Percentiles rank a stretch among this genome's conserved stretches.
phyloP scores from a whole-genome alignment of 805 yeast species.

The Saccharomyces cerevisiae region DNA sequence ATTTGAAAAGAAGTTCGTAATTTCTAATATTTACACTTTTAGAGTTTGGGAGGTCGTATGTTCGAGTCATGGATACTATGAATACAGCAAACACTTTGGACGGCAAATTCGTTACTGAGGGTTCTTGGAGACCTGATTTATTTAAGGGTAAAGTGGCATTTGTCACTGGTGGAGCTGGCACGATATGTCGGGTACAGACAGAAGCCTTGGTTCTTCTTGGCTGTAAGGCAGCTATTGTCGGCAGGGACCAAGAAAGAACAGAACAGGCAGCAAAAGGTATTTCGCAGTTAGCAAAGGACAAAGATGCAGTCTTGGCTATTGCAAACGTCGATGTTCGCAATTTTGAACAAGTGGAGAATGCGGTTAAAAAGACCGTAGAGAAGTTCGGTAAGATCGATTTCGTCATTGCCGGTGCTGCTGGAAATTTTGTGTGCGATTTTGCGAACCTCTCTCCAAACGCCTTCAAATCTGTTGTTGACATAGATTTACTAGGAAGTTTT shows the following conservation, averaged over 20 bases:
- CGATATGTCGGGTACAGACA: conserved; percentile 86
- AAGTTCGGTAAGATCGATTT: conserved; percentile 73
- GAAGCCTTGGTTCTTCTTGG: conserved; percentile 80
- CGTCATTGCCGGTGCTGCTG: conserved; percentile 94
- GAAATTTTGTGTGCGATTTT: conserved; percentile 79
- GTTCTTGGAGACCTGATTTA: conserved; percentile 47
- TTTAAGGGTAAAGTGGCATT: conserved; percentile 82
- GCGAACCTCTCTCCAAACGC: conserved; percentile 76
- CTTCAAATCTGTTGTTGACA: conserved; percentile 77
- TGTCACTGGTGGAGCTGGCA: conserved; percentile 94
- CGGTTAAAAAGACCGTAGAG: conserved; percentile 57
- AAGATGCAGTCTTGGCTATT: conserved; percentile 55
- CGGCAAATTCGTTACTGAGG: conserved; percentile 20
- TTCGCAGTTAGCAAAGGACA: conserved; percentile 39
- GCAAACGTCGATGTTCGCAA: conserved; percentile 76
- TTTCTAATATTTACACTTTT: background rate
- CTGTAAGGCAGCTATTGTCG: conserved; percentile 78
- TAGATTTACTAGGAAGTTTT: conserved; percentile 81
- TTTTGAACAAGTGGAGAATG: conserved; percentile 46
- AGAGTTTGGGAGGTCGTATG: background rate
- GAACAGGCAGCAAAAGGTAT: conserved; percentile 61
- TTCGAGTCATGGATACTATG: background rate
- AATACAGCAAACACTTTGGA: conserved; percentile 25
- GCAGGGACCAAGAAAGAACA: conserved; percentile 66
- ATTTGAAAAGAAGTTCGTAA: background rate